phyloP scores from a whole-genome alignment of 1,284 basidiomycete genomes.

The Meripilus lineatus region DNA sequence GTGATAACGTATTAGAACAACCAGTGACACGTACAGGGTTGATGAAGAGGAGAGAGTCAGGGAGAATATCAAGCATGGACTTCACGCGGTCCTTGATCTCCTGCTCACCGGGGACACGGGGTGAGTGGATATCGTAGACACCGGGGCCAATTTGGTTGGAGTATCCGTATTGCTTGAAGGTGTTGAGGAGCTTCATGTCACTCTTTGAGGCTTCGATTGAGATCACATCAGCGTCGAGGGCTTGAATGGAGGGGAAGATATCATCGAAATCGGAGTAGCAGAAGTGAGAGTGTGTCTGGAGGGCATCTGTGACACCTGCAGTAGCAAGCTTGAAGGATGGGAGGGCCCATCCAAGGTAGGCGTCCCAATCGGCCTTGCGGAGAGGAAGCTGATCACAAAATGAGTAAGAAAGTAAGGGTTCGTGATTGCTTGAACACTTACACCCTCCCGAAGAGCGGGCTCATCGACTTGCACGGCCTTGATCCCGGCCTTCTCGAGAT shows the following conservation, averaged over 20 bases:
- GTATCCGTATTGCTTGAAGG: constrained; percentile 96
- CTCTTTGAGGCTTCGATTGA: constrained; percentile 98
- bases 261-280: constrained; percentile 97
- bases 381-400: constrained; percentile 66
- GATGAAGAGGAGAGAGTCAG: constrained; percentile 80
- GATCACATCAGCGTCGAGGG: constrained; percentile 98
- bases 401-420: neutral
- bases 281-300: constrained; percentile 98
- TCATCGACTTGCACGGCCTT: constrained; percentile 99
- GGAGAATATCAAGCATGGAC: constrained; percentile 79
- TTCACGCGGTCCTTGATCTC: constrained; percentile 95
- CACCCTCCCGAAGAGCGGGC: constrained; percentile 98
- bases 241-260: constrained; percentile 97
- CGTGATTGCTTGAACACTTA: constrained; percentile 30
- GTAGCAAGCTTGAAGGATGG: constrained; percentile 97
- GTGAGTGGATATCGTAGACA: constrained; percentile 99
- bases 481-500: constrained; percentile 97
- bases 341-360: constrained; percentile 94
- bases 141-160: constrained; percentile 98
- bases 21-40: constrained; percentile 74
- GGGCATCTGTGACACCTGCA: constrained; percentile 87
- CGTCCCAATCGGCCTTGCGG: constrained; percentile 91
- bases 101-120: constrained; percentile 90
- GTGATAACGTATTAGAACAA: constrained; percentile 8
- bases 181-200: constrained; percentile 94